A percentile compares a stretch with the other conserved stretches of the same genome.
Evolutionary conservation across 352 stramenopile species (phyloP).

Genomic region (Phytophthora vignae): DNA sequence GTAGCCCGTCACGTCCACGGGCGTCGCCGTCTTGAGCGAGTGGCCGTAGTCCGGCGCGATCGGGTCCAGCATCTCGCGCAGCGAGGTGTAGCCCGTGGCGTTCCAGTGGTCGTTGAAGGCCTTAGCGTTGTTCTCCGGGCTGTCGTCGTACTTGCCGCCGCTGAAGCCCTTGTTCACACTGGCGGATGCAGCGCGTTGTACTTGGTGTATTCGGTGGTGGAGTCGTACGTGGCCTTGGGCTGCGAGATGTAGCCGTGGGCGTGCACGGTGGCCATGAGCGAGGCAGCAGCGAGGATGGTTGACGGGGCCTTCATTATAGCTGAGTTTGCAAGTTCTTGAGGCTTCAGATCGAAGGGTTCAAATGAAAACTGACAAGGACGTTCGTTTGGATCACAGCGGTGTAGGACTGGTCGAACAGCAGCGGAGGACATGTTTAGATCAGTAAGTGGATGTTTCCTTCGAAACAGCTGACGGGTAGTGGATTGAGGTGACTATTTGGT

Average conservation of each 20-base stretch:
- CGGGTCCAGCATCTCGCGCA: constrained; percentile 45
- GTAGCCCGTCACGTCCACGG: constrained; percentile 38
- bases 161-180: constrained; percentile 36
- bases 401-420: too few species aligned
- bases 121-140: constrained; percentile 35
- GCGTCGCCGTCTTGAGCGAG: constrained; percentile 22
- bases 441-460: too few species aligned
- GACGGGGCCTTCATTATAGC: constrained; percentile 16
- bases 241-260: constrained; percentile 41
- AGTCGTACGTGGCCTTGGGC: constrained; percentile 31
- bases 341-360: constrained; percentile 9
- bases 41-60: constrained; percentile 37
- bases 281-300: constrained; percentile 17
- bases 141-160: constrained; percentile 37
- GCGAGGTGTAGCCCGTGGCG: constrained; percentile 36
- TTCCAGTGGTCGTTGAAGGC: constrained; percentile 39
- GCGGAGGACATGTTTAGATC: too few species aligned
- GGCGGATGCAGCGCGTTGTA: constrained; percentile 36
- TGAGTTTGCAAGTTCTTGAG: background rate
- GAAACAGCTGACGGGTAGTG: too few species aligned
- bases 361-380: constrained; percentile 15
- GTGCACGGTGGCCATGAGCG: constrained; percentile 16
- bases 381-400: constrained; percentile 6
- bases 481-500: too few species aligned
- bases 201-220: constrained; percentile 31